Base-by-base conservation (phyloP, 768 basidiomycete genomes). In the Tricholoma furcatifolium region DNA sequence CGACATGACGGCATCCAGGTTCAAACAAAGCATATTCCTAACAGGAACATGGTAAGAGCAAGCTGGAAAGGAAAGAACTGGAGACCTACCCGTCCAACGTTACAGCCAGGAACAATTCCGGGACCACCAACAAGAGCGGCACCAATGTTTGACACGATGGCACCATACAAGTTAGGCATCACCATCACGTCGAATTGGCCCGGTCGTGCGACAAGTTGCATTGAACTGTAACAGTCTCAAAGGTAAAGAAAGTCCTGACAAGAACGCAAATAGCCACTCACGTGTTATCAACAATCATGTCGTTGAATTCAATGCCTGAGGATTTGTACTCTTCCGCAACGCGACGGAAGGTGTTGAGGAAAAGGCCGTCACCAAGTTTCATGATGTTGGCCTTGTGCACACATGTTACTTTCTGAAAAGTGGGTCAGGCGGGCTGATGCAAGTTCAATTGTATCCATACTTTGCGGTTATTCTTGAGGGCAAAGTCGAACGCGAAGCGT, bases 341-440 rank as follows among this genome's bases (percentile, higher is more conserved):
- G 55, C 85, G 82, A 62, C 93, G 91, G 86, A 98, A 99, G 20
- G 95, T 98, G 74, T 93, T 95, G 63, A 98, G 82, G 87, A 98
- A 98, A 39, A 99, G 84, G 71, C 97, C 97, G 65, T 98, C 97
- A 70, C 96, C 96, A 62, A 98, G 87, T 73, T 99, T 99, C 97
- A 99, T 99, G 79, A 99, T 99, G 79, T 98, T 98, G 64, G 97
- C 97, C 75, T 99, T 99, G 85, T 99, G 97, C 41, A 99, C 94
- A 66, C 95, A 98, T 38, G 97, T 99, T 61, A 99, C 96, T 89
- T 96, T 98, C 93, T 96, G 61, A 2, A 43, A 56, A 48, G 35
- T 23, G 50, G 8, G 31, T 58, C 24, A 64, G 54, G 31, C 30
- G 11, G 14, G 17, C 17, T 34, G 2, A 6, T 17, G 10, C 42